Conservation (phyloP, 75 land plant species). For the Adiantum capillusveneris region DNA sequence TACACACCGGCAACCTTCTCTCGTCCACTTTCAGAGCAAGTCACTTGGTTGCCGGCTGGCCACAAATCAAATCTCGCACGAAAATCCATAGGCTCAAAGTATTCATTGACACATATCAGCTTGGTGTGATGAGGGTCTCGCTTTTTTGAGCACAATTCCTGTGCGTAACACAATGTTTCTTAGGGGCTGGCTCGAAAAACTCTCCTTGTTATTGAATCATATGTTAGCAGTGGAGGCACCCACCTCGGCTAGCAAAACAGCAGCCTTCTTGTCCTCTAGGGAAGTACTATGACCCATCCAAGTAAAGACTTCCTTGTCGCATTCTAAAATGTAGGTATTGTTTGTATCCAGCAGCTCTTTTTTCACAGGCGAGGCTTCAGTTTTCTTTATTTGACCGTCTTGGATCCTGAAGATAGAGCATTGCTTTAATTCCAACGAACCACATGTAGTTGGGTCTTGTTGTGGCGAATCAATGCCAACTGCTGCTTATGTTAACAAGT, state of each 20-base stretch:
- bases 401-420: constrained; percentile 37
- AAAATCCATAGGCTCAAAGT: constrained; percentile 83
- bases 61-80: constrained; percentile 67
- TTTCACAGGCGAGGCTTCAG: constrained; percentile 44
- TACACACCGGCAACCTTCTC: constrained; percentile 87
- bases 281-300: constrained; percentile 92
- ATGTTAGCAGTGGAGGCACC: constrained; percentile 6
- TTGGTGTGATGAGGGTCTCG: constrained; percentile 41
- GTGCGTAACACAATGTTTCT: no score
- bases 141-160: constrained; percentile 1
- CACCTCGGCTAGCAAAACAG: constrained; percentile 67
- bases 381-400: constrained; percentile 50
- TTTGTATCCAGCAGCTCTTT: constrained; percentile 69
- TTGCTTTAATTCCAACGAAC: neutral
- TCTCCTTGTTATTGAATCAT: no score
- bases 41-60: constrained; percentile 48
- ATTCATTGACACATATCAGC: constrained; percentile 80
- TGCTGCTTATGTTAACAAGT: no score
- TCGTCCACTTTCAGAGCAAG: constrained; percentile 85
- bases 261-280: constrained; percentile 77
- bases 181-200: no score
- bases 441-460: no score
- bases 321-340: constrained; percentile 77
- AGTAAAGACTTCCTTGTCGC: constrained; percentile 70
- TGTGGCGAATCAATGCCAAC: no score